Conservation (phyloP, 139 green algal genomes). For the Chlamydomonas incerta region DNA sequence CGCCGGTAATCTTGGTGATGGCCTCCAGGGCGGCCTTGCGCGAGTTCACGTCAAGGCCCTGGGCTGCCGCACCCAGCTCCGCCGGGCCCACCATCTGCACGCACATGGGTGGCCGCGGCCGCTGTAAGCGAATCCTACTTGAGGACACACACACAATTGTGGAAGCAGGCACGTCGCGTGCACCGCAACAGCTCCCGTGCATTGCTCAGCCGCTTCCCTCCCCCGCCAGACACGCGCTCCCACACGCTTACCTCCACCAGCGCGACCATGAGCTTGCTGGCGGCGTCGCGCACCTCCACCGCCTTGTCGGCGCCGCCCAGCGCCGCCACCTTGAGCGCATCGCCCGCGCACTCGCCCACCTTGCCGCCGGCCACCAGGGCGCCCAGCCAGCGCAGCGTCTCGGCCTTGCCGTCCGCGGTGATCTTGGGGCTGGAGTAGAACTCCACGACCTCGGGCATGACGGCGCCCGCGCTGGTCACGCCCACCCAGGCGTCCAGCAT, state of each 20-base stretch:
- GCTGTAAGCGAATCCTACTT: too few relatives aligned
- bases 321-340: constrained; percentile 50
- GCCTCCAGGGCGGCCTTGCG: constrained; percentile 56
- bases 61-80: constrained; percentile 35
- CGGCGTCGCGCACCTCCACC: constrained; percentile 77
- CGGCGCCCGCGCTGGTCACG: constrained; percentile 53
- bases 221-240: too few relatives aligned
- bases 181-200: too few relatives aligned
- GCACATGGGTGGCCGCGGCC: too few relatives aligned
- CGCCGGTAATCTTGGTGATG: constrained; percentile 50
- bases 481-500: constrained; percentile 85
- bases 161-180: too few relatives aligned
- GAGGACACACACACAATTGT: too few relatives aligned
- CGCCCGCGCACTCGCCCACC: constrained; percentile 33
- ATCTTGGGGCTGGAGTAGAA: constrained; percentile 74
- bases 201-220: too few relatives aligned
- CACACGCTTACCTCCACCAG: constrained; percentile 58
- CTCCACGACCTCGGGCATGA: constrained; percentile 72
- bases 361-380: constrained; percentile 3
- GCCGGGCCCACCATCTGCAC: constrained; percentile 39
- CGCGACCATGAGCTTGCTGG: constrained; percentile 58
- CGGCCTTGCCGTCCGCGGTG: constrained; percentile 76
- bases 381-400: constrained; percentile 67
- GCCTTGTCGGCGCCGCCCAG: constrained; percentile 80
- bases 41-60: constrained; percentile 9